Percentiles rank a stretch among this genome's conserved stretches.
Evolutionary conservation across 257 asterid genomes (phyloP).

Genomic region (Paulownia fortunei): DNA sequence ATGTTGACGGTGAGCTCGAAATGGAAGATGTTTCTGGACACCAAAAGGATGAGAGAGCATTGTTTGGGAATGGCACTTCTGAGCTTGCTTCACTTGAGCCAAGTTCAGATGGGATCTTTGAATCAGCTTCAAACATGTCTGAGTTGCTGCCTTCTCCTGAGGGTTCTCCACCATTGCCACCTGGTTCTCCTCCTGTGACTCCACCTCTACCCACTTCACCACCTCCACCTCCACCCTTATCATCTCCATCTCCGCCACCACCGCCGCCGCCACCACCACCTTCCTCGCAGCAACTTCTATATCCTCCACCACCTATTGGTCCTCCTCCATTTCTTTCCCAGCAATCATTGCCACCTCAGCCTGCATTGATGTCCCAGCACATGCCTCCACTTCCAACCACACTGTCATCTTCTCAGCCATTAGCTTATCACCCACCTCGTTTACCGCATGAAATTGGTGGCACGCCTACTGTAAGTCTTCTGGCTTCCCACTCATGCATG

Average conservation of each 20-base stretch:
- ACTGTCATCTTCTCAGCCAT: constrained; percentile 47
- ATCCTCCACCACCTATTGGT: constrained; percentile 59
- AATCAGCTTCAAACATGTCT: constrained; percentile 44
- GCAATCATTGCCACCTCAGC: constrained; percentile 63
- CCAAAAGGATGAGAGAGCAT: constrained; percentile 64
- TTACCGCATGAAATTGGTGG: constrained; percentile 55
- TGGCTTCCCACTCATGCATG: constrained; percentile 12
- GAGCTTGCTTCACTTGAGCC: constrained; percentile 34
- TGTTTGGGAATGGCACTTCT: constrained; percentile 35
- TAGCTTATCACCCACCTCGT: constrained; percentile 55
- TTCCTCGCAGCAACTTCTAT: constrained; percentile 46
- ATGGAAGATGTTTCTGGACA: constrained; percentile 97
- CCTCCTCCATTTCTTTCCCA: constrained; percentile 58
- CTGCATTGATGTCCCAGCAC: constrained; percentile 56
- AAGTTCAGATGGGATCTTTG: constrained; percentile 38
- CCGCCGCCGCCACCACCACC: constrained; percentile 53
- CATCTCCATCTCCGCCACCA: constrained; percentile 45
- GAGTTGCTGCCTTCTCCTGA: constrained; percentile 70
- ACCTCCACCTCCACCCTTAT: constrained; percentile 50
- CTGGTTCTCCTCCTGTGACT: constrained; percentile 78
- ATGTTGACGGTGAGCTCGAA: constrained; percentile 98
- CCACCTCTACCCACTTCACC: constrained; percentile 92
- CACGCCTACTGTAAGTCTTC: constrained; percentile 58
- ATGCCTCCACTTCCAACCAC: constrained; percentile 57
- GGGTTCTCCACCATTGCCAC: constrained; percentile 92